Evolutionary conservation across 2,329 filamentous ascomycete species (phyloP).

Genomic region (Coleophoma eucalyptorum): DNA sequence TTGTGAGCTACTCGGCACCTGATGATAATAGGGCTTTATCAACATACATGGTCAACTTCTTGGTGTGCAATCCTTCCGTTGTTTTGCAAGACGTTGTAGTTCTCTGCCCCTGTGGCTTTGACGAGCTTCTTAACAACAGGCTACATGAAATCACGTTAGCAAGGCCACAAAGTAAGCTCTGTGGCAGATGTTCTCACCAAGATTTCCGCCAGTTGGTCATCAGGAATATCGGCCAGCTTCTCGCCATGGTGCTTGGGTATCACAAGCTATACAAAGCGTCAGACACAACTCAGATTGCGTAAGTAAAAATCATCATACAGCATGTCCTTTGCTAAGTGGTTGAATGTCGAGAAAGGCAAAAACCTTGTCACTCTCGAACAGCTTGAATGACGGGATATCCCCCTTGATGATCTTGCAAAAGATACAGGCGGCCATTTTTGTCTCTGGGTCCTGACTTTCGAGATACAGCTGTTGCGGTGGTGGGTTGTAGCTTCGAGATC

Average conservation of each 20-base stretch:
- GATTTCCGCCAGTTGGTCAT: conserved; percentile 79
- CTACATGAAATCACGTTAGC: conserved; percentile 28
- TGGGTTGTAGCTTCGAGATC: too few species aligned
- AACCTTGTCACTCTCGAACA: conserved; percentile 91
- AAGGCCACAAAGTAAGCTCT: too few species aligned
- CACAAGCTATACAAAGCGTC: conserved; percentile 57
- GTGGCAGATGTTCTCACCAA: conserved; percentile 46
- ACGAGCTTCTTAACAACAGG: conserved; percentile 87
- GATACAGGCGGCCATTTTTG: conserved; percentile 68
- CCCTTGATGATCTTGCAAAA: conserved; percentile 99
- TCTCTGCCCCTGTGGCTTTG: conserved; percentile 65
- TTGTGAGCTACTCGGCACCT: conserved; percentile 3
- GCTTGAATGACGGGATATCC: conserved; percentile 94
- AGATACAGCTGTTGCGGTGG: neutral
- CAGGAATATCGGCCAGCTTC: conserved; percentile 89
- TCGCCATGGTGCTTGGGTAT: conserved; percentile 94
- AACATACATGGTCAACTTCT: conserved; percentile 80
- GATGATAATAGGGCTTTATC: neutral
- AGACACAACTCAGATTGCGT: too few species aligned
- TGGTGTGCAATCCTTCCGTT: conserved; percentile 92
- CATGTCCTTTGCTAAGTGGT: conserved; percentile 82
- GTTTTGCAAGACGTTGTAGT: conserved; percentile 97
- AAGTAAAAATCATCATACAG: conserved; percentile 50
- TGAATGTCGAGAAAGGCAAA: conserved; percentile 96
- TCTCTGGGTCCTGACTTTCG: neutral